Evolutionary conservation across 1,139 yeast genomes (phyloP), one percentile per base, ranked within the genome.

Genomic region (Lodderomyces parapsilosis): DNA sequence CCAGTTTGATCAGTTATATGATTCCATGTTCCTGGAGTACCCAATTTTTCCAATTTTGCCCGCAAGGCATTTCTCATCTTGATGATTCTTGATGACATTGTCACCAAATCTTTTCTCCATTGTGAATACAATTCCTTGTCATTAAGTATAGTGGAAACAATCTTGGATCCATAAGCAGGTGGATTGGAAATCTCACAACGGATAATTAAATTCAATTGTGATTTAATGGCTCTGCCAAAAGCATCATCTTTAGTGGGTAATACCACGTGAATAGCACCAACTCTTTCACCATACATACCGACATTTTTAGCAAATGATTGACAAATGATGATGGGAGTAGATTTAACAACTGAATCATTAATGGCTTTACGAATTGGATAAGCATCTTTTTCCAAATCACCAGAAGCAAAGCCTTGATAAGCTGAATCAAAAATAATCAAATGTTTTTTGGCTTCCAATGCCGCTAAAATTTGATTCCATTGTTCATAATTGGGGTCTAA

Each of bases 251-350:
- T 63, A 50, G 66, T 71, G 41, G 80, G 76, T 22, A 82, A 61
- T 46, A 88, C 75, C 25, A 88, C 62, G 61, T 89, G 96, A 63
- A 93, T 79, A 15, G 96, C 95, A 51, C 99, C 99, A 38, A 85
- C 91, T 71, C 99, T 86, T 72, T 93, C 98, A 62, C 99, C 99
- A 63, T 93, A 93, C 82, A 93, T 86, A 53, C 99, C 99, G 65
- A 87, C 86, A 69, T 93, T 93, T 68, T 93, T 93, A 44, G 98
- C 96, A 67, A 93, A 93, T n/a, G 97, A 89, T 71, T 93, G 99
- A 66, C 96, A 87, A 47, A 93, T 78, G 24, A 85, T 53, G 42
- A 84, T 68, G 40, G 93, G 93, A 14, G 68, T 53, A n/a, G 28
- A 30, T 17, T 55, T 45, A 46, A 71, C 57, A 41, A 48, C 53